Evolutionary conservation across 768 basidiomycete species (phyloP), one percentile per base, ranked within the genome.

Genomic region (Mycena pura): DNA sequence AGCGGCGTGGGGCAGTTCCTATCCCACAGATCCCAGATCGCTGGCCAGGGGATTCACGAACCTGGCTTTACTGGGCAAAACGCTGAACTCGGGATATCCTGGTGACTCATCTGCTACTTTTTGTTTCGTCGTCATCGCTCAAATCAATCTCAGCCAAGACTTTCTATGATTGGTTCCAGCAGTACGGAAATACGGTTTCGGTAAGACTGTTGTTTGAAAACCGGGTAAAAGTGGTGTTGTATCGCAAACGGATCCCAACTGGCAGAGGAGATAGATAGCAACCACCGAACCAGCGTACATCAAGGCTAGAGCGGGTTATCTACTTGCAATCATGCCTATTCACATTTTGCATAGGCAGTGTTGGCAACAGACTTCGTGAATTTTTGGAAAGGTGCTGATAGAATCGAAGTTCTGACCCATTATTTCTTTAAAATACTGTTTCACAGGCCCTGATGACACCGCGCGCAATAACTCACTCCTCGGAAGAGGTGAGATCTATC

Each of bases 271-370:
- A 17, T 19, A 81, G 80, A 68, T 81, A 24, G 58, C 69, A 39
- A 81, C 79, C 0, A 57, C 32, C 0, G 79, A 80, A 40, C 79
- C 80, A 5, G 77, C 79, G 25, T 66, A 80, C 22, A 59, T 77
- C 68, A 79, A 81, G 71, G 81, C 74, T 27, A 6, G n/a, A n/a
- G n/a, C n/a, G n/a, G n/a, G n/a, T n/a, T 14, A 6, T 21, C 27
- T 59, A 14, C 13, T 6, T 13, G 3, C 15, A 27, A 6, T 21
- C 15, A n/a, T n/a, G n/a, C n/a, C n/a, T n/a, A n/a, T 21, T 29
- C 17, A 19, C 10, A 29, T 3, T 48, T n/a, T 32, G 31, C 31
- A 55, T 48, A 79, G 78, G 67, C 72, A 3, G 73, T 78, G 64
- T 64, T 66, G 11, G 60, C 67, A 4, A 68, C 60, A 7, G 61